Evolutionary conservation across 257 asterid genomes (phyloP).

Genomic region (Solanum corneliomulleri): DNA sequence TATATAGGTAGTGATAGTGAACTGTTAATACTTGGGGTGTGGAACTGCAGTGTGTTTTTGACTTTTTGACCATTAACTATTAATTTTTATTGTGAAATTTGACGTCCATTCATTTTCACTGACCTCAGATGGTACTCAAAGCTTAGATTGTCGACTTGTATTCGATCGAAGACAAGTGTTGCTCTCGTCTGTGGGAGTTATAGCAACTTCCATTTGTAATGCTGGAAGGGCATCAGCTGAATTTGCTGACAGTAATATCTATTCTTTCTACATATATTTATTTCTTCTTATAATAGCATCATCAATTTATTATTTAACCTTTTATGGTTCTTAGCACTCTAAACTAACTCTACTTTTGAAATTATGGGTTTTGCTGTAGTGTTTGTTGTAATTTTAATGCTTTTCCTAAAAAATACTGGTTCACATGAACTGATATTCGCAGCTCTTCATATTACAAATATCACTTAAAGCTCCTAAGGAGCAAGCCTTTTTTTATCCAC

Average conservation of each 20-base stretch:
- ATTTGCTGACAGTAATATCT: slow-evolving; percentile 71
- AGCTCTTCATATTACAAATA: neutral
- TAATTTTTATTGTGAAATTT: neutral
- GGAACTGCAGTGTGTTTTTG: neutral
- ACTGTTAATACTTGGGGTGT: neutral
- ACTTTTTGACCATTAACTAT: neutral
- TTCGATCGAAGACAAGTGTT: slow-evolving; percentile 53
- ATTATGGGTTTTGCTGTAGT: neutral
- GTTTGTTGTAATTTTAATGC: neutral
- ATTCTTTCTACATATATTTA: neutral
- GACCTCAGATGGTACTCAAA: slow-evolving; percentile 30
- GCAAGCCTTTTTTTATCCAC: neutral
- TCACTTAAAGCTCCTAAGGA: neutral
- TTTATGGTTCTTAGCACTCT: neutral
- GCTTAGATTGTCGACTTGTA: slow-evolving; percentile 14
- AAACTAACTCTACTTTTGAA: neutral
- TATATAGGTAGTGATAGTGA: neutral
- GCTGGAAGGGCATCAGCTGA: slow-evolving; percentile 46
- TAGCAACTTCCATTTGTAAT: slow-evolving; percentile 19
- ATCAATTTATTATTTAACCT: neutral
- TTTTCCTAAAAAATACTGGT: neutral
- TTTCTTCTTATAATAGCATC: neutral
- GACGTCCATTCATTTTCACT: neutral
- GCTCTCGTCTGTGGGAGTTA: slow-evolving; percentile 44
- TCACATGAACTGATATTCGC: neutral